Evolutionary conservation across 495 filamentous ascomycete genomes (phyloP), one percentile per base, ranked within the genome.

Genomic region (Cryomyces antarcticus): DNA sequence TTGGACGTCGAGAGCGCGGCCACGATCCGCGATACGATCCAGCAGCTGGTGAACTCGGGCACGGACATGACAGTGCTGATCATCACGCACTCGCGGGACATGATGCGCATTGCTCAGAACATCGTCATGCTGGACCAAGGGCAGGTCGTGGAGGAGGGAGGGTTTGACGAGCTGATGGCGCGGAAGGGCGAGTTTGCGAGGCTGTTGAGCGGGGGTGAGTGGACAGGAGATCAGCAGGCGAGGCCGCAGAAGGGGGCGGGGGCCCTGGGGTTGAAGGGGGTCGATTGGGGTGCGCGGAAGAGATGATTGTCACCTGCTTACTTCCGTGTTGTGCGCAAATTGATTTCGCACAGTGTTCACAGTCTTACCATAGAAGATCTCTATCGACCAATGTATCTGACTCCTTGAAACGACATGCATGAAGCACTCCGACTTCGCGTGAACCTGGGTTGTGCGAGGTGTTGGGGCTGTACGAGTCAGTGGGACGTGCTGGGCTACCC

Each of bases 401-500:
- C 17, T 24, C 17, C 17, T 24, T 24, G 17, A 24, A 1, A 24
- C 2, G 1, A 2, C 17, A 24, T 24, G 17, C 17, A 2, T 24
- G 27, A 2, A 36, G 46, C 9, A 30, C 35, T 7, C 28, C 9
- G 5, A 13, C 34, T 7, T 12, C 50, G 17, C 41, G 43, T 37
- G 65, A 63, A 64, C 47, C 52, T 33, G 39, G 69, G 71, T 31
- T 71, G 70, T 10, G 62, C 70, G 0, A 67, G 69, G 11, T 82
- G 79, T 53, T 82, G 77, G 79, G 67, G 68, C 10, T 87, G 83
- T 42, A 81, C 77, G 0, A 61, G 65, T 3, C 71, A 80, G 46
- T 87, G 79, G 78, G 85, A 87, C 49, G 50, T 82, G 31, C 57
- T 83, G 0, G 77, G 83, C 52, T 75, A 77, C 47, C 80, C 76